Evolutionary conservation across 805 yeast species (phyloP), one percentile per base, ranked within the genome.

Genomic region (Ogataea pini): DNA sequence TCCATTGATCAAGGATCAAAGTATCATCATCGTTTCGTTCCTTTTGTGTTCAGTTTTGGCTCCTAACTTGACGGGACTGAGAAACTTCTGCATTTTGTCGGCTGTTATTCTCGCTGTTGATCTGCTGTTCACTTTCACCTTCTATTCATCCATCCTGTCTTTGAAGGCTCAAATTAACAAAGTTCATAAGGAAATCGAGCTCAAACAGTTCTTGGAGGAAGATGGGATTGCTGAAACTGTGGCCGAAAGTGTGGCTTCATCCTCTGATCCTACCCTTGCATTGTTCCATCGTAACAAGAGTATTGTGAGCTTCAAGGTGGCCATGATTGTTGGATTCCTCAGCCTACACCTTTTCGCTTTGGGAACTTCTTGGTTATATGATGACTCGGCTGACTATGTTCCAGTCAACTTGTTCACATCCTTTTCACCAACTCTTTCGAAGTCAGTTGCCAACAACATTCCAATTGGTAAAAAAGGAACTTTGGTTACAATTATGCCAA

Each of bases 101-200:
- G 79, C 89, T 7, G 73, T 85, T 57, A 82, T 89, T 47, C 69
- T 92, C 59, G 67, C 79, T 3, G 83, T 78, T 56, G 98, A 92
- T 67, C 71, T 86, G 47, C 52, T 88, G 34, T 75, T 88, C 63
- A 81, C 89, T 17, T 80, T 81, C 60, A 88, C 97, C 1, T 90
- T 90, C 66, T 91, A 78, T 65, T 75, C 95, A 12, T 90, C 96
- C 3, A 79, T 89, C 46, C 77, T 92, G 56, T 83, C 96, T 2
- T 76, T 92, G 66, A 92, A 92, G 70, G 82, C 92, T 39, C 97
- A 94, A 68, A 89, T 92, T 65, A 82, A 82, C 64, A 76, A 87
- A 51, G 94, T 94, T 47, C 89, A 91, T 68, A 82, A 89, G 55
- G 86, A 89, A 40, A 82, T 88, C 50, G 80, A 82, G 47, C 78